Conservation (phyloP, 2,329 filamentous ascomycete genomes). For the Penicillium sp. region DNA sequence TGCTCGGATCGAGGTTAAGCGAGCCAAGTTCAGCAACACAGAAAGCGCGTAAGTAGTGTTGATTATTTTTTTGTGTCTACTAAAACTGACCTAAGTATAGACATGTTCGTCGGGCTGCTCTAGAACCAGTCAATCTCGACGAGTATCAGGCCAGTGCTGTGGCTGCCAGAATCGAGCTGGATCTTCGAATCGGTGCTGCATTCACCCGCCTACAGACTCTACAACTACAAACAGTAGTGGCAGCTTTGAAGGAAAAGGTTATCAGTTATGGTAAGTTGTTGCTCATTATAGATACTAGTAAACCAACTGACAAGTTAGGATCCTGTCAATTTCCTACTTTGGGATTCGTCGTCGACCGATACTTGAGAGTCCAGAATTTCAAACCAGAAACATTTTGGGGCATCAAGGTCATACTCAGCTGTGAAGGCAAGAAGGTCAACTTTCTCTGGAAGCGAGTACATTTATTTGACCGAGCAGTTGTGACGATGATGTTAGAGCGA, state of each 20-base stretch:
- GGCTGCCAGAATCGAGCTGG: conserved; percentile 82
- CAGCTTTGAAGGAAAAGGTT: conserved; percentile 61
- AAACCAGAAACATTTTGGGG: conserved; percentile 89
- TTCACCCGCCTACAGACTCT: conserved; percentile 88
- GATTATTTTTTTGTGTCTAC: neutral
- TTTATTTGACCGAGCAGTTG: conserved; percentile 82
- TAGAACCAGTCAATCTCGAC: conserved; percentile 73
- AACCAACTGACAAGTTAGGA: conserved; percentile 46
- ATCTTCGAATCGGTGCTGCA: conserved; percentile 85
- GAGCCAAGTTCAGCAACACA: conserved; percentile 93
- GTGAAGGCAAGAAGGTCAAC: conserved; percentile 74
- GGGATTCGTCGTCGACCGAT: conserved; percentile 94
- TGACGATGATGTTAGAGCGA: conserved; percentile 79
- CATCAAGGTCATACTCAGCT: conserved; percentile 78
- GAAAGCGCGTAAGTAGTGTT: conserved; percentile 69
- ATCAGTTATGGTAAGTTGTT: conserved; percentile 73
- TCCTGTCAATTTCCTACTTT: conserved; percentile 97
- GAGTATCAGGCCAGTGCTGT: conserved; percentile 86
- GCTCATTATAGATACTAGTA: neutral
- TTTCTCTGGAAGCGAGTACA: conserved; percentile 81
- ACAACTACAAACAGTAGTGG: conserved; percentile 70
- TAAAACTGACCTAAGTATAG: conserved; percentile 45
- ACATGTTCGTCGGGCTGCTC: conserved; percentile 82
- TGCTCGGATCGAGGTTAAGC: conserved; percentile 70
- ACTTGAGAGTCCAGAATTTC: conserved; percentile 91